These are phyloP conservation scores for Aspergillus flavus DNA, from an alignment of 2,329 filamentous ascomycete genomes.

Conservation along the genomic window DNA sequence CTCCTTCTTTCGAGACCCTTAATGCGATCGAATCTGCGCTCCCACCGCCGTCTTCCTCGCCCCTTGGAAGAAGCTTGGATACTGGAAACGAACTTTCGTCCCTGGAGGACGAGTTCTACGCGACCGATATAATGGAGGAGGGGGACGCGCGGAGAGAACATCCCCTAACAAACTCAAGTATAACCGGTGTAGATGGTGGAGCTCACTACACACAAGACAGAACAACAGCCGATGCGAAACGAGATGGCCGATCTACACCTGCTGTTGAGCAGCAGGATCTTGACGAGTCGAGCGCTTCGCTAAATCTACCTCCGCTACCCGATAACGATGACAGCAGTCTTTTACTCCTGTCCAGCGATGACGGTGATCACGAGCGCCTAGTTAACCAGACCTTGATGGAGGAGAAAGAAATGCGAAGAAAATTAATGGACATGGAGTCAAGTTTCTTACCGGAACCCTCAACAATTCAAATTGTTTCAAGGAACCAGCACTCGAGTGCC, in stretches of 20 bases:
- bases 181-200: conserved; percentile 19
- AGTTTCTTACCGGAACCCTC: conserved; percentile 63
- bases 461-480: conserved; percentile 39
- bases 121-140: conserved; percentile 34
- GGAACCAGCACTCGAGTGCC: conserved; percentile 30
- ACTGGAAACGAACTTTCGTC: conserved; percentile 34
- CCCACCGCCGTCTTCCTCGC: conserved; percentile 28
- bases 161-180: conserved; percentile 24
- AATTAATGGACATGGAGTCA: conserved; percentile 64
- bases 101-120: conserved; percentile 33
- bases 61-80: conserved; percentile 36
- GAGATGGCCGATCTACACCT: conserved; percentile 21
- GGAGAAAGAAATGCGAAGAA: conserved; percentile 62
- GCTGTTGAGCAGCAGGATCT: conserved; percentile 22
- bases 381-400: conserved; percentile 51
- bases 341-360: conserved; percentile 32
- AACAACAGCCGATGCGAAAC: conserved; percentile 18
- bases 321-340: conserved; percentile 40
- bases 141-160: conserved; percentile 27
- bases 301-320: conserved; percentile 33
- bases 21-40: conserved; percentile 26
- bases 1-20: conserved; percentile 22
- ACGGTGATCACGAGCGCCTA: conserved; percentile 35
- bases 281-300: conserved; percentile 30
- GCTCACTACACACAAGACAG: conserved; percentile 20